Evolutionary conservation across 1,139 yeast genomes (phyloP).

Genomic region (Entelexis sorbosivorans): DNA sequence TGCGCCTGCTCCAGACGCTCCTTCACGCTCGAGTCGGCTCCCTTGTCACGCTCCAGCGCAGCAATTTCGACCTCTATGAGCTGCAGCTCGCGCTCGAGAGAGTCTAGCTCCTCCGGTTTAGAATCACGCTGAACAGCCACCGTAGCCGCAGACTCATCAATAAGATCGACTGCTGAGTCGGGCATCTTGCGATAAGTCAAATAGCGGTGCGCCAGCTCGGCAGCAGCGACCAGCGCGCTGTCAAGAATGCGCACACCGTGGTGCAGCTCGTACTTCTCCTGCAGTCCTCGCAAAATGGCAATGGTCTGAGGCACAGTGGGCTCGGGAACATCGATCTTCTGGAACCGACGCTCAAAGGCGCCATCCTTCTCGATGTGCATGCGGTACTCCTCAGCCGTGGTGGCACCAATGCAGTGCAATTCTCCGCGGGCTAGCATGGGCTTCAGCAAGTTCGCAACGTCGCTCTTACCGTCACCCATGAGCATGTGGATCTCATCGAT

Average conservation of each 20-base stretch:
- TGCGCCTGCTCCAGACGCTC: conserved; percentile 74
- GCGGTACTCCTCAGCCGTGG: conserved; percentile 89
- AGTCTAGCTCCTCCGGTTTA: conserved; percentile 92
- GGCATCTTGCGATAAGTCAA: conserved; percentile 93
- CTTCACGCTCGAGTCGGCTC: conserved; percentile 73
- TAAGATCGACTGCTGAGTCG: conserved; percentile 92
- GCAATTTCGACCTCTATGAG: conserved; percentile 89
- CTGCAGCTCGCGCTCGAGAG: conserved; percentile 82
- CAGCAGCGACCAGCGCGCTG: conserved; percentile 88
- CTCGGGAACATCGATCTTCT: conserved; percentile 89
- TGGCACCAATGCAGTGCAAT: conserved; percentile 96
- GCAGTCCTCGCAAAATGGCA: conserved; percentile 91
- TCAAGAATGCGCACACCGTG: conserved; percentile 96
- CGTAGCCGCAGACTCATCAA: conserved; percentile 94
- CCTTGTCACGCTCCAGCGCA: conserved; percentile 93
- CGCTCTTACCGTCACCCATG: conserved; percentile 93
- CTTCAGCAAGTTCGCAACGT: conserved; percentile 91
- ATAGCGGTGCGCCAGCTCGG: conserved; percentile 88
- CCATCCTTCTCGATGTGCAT: conserved; percentile 91
- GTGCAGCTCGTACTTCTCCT: conserved; percentile 91
- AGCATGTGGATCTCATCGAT: conserved; percentile 97
- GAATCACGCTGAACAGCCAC: conserved; percentile 98
- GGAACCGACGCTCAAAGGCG: conserved; percentile 97
- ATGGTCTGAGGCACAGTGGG: conserved; percentile 88
- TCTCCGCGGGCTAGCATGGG: conserved; percentile 96